A percentile compares a stretch with the other conserved stretches of the same genome.
Conservation (phyloP, 176 grass and related monocot genomes). For the barley (Hordeum vulgare) region MorexV3_pseudomolecules_assembly NC_058520.1:596369282-596369781, state of each 20-base stretch:
- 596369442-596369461: too few species aligned
- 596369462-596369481: too few species aligned
- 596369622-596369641: background rate
- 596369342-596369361: slow-evolving; percentile 17
- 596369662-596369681: background rate
- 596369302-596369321: background rate
- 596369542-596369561: too few species aligned
- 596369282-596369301: slow-evolving; percentile 11
- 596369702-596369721: too few species aligned
- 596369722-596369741: background rate
- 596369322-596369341: background rate
- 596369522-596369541: too few species aligned
- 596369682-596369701: background rate
- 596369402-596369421: background rate
- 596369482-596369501: too few species aligned
- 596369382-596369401: background rate
- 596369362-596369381: background rate
- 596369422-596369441: too few species aligned
- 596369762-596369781: background rate
- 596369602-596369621: background rate
- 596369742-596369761: background rate
- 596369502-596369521: too few species aligned
- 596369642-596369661: background rate
- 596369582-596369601: background rate
- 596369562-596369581: too few species aligned